A percentile compares a stretch with the other conserved stretches of the same genome.
phyloP scores from a whole-genome alignment of 441 rosid species.

The Bocquillonia castaneifolia region DNA sequence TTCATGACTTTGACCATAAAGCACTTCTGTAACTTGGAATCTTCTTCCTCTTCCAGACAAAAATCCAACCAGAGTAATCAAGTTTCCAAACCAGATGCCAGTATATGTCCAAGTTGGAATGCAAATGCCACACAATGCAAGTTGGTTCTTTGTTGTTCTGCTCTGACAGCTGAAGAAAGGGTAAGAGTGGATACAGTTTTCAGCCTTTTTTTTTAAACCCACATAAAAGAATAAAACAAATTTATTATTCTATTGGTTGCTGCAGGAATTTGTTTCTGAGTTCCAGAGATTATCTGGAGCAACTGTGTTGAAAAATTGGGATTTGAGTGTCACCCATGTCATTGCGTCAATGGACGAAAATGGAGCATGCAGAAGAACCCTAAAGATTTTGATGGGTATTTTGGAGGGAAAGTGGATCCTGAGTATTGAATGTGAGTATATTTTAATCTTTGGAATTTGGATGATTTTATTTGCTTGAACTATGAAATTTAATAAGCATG shows the following conservation, averaged over 20 bases:
- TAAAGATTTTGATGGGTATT: slow-evolving; percentile 75
- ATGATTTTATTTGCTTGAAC: neutral
- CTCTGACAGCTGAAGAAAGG: slow-evolving; percentile 60
- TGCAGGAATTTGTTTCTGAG: slow-evolving; percentile 58
- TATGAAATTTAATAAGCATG: neutral
- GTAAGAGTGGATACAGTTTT: slow-evolving; percentile 30
- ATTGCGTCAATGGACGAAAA: slow-evolving; percentile 76
- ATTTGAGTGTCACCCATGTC: slow-evolving; percentile 63
- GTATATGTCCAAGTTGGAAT: slow-evolving; percentile 28
- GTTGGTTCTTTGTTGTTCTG: slow-evolving; percentile 75
- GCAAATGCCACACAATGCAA: slow-evolving; percentile 31
- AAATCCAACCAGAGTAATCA: slow-evolving; percentile 24
- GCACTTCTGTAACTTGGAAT: neutral
- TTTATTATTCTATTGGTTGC: slow-evolving; percentile 10
- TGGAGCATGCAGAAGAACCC: slow-evolving; percentile 87
- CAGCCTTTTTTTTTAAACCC: neutral
- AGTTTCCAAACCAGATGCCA: slow-evolving; percentile 26
- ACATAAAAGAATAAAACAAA: neutral
- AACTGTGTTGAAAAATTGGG: slow-evolving; percentile 56
- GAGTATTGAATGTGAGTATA: slow-evolving; percentile 66
- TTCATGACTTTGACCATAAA: neutral
- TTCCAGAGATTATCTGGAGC: slow-evolving; percentile 52
- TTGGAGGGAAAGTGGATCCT: slow-evolving; percentile 95
- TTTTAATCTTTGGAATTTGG: neutral
- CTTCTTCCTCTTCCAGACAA: slow-evolving; percentile 37